phyloP scores from a whole-genome alignment of 106 monocot genomes.

The Dendrobium officinale region DNA sequence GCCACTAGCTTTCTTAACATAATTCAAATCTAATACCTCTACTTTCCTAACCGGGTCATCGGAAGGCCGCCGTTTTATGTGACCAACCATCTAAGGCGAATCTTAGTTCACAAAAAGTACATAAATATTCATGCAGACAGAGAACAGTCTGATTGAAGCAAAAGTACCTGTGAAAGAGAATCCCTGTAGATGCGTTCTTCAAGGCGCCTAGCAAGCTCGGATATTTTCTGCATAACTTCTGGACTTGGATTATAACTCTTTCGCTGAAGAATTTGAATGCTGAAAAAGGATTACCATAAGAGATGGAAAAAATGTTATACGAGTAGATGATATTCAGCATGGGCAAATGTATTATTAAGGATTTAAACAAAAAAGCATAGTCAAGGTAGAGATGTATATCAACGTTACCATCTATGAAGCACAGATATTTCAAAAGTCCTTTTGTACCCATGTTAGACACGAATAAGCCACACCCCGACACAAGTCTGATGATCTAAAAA shows the following conservation, averaged over 20 bases:
- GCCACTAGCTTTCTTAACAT: too few species aligned
- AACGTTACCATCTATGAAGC: neutral
- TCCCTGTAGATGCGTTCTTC: slow-evolving; percentile 49
- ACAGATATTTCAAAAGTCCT: too few species aligned
- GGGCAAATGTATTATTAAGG: neutral
- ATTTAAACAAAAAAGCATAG: neutral
- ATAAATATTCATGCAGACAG: neutral
- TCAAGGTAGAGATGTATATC: neutral
- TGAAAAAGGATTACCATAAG: neutral
- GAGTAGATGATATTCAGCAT: neutral
- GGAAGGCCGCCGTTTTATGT: too few species aligned
- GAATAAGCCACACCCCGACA: too few species aligned
- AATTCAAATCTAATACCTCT: too few species aligned
- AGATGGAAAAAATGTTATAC: neutral
- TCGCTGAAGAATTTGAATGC: slow-evolving; percentile 32
- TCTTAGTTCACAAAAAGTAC: neutral
- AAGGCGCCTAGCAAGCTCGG: slow-evolving; percentile 42
- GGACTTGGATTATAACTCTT: slow-evolving; percentile 10
- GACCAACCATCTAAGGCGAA: too few species aligned
- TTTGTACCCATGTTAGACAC: too few species aligned
- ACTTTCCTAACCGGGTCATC: too few species aligned
- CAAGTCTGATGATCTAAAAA: too few species aligned
- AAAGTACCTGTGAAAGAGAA: slow-evolving; percentile 41
- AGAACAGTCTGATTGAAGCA: neutral
- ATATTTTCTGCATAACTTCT: slow-evolving; percentile 35